Evolutionary conservation across 306 rosid species (phyloP).

Genomic region (Purshia tridentata): DNA sequence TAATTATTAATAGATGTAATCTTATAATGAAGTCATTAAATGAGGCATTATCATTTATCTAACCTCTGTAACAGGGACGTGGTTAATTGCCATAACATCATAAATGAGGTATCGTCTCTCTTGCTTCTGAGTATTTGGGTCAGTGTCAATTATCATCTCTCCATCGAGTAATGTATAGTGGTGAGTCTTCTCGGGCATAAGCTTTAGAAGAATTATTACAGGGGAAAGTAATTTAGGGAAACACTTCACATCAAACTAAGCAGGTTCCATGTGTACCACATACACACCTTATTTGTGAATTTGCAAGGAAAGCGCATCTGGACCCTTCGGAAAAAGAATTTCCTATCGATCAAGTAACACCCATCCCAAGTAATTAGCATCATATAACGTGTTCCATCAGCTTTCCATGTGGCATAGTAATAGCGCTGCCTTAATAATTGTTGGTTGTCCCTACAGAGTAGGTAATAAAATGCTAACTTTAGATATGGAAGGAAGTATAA

Average conservation of each 20-base stretch:
- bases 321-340: conserved; percentile 75
- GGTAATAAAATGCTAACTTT: background rate
- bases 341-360: conserved; percentile 84
- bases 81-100: conserved; percentile 80
- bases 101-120: conserved; percentile 96
- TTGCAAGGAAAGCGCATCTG: conserved; percentile 97
- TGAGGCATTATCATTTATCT: background rate
- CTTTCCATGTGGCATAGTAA: conserved; percentile 99
- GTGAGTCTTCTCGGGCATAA: conserved; percentile 66
- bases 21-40: background rate
- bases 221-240: conserved; percentile 17
- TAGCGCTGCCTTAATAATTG: conserved; percentile 87
- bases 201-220: conserved; percentile 48
- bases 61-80: conserved; percentile 73
- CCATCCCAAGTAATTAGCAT: conserved; percentile 91
- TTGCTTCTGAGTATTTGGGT: conserved; percentile 82
- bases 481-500: background rate
- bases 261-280: background rate
- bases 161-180: conserved; percentile 91
- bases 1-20: background rate
- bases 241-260: background rate
- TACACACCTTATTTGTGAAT: conserved; percentile 62
- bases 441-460: conserved; percentile 68
- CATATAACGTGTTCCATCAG: conserved; percentile 98
- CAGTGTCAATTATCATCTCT: conserved; percentile 88